A percentile compares a stretch with the other conserved stretches of the same genome.
phyloP scores from a whole-genome alignment of 257 asterid species.

The Jacaranda copaia region DNA sequence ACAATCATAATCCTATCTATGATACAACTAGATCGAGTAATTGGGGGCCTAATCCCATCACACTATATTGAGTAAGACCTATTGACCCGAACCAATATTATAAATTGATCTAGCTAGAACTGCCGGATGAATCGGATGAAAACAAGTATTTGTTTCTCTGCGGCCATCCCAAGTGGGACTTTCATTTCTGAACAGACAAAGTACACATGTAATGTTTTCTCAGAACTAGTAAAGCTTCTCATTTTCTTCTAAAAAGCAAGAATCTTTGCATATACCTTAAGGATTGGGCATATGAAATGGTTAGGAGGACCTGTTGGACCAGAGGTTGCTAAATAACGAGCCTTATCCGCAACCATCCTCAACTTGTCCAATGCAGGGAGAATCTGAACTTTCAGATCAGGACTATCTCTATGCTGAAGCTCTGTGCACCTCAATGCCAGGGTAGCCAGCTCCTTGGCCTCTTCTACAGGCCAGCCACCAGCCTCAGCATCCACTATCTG shows the following conservation, averaged over 20 bases:
- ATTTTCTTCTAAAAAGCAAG: neutral
- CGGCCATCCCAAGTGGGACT: no score
- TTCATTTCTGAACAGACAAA: no score
- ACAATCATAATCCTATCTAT: no score
- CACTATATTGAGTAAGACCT: no score
- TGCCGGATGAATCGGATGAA: no score
- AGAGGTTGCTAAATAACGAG: slow-evolving; percentile 37
- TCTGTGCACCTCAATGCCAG: slow-evolving; percentile 65
- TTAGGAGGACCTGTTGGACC: slow-evolving; percentile 38
- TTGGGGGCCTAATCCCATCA: no score
- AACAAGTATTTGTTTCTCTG: no score
- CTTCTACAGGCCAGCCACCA: slow-evolving; percentile 62
- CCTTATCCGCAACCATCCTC: slow-evolving; percentile 41
- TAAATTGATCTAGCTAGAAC: no score
- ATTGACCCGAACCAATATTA: no score
- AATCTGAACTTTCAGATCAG: slow-evolving; percentile 53
- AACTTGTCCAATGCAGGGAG: slow-evolving; percentile 57
- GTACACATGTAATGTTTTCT: no score
- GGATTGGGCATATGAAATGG: slow-evolving; percentile 63
- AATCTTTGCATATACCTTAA: slow-evolving; percentile 46
- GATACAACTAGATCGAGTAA: no score
- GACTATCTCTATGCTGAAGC: slow-evolving; percentile 56
- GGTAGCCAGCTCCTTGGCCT: slow-evolving; percentile 52
- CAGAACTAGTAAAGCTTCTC: no score
- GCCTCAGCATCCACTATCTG: slow-evolving; percentile 52